Conservation (phyloP, 75 land plant species). For the Picea glauca region DNA sequence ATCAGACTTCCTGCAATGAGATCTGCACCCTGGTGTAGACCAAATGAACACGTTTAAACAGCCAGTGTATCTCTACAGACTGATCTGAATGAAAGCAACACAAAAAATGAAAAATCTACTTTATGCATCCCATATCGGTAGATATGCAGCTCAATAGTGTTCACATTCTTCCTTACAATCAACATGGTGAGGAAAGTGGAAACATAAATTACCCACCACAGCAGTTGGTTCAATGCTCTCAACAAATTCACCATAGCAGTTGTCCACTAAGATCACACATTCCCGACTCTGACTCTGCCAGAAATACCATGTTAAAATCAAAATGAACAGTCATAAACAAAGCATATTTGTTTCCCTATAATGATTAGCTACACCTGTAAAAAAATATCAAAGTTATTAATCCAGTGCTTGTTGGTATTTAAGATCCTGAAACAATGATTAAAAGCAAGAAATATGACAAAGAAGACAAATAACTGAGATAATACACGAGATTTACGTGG, state of each 20-base stretch:
- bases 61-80: not conserved
- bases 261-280: slow-evolving; percentile 93
- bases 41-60: not conserved
- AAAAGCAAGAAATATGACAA: no score
- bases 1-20: slow-evolving; percentile 96
- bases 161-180: not conserved
- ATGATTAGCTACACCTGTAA: not conserved
- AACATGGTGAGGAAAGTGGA: not conserved
- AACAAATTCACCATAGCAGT: slow-evolving; percentile 98
- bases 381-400: not conserved
- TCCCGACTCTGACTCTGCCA: slow-evolving; percentile 71
- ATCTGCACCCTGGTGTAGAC: slow-evolving; percentile 76
- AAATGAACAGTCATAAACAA: not conserved
- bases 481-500: no score
- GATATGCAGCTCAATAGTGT: not conserved
- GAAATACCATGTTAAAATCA: not conserved
- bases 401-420: no score
- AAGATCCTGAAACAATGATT: no score
- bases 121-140: not conserved
- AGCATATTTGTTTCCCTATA: not conserved
- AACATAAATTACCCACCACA: slow-evolving; percentile 55
- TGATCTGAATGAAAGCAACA: not conserved
- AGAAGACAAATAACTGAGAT: no score
- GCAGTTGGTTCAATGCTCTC: slow-evolving; percentile 81
- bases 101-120: not conserved